phyloP scores from a whole-genome alignment of 192 early-diverging fungal genomes.

The Pecoramyces ruminantium region DNA sequence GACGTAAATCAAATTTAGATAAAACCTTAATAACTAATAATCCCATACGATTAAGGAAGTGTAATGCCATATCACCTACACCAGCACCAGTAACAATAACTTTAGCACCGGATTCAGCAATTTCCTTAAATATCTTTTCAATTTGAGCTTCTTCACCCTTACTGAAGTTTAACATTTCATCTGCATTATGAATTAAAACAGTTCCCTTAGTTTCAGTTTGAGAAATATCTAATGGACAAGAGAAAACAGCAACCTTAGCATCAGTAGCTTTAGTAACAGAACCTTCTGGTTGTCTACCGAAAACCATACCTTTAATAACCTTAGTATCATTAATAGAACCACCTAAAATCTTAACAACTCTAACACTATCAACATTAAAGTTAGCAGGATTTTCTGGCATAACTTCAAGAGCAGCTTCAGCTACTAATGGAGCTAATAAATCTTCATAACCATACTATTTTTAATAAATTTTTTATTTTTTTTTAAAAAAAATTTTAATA shows the following conservation, averaged over 20 bases:
- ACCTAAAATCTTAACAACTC: constrained; percentile 95
- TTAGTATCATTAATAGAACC: constrained; percentile 70
- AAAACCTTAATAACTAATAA: constrained; percentile 80
- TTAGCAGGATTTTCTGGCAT: constrained; percentile 76
- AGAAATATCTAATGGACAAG: constrained; percentile 78
- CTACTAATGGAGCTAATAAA: constrained; percentile 60
- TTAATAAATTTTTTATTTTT: no score
- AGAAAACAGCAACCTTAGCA: constrained; percentile 88
- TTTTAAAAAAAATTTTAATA: no score
- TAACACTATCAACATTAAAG: constrained; percentile 90
- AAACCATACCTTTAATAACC: constrained; percentile 93
- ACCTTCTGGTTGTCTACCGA: constrained; percentile 82
- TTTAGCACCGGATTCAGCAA: constrained; percentile 79
- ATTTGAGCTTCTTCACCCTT: constrained; percentile 89
- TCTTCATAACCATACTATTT: constrained; percentile 85
- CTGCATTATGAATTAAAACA: constrained; percentile 87
- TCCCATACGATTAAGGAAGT: constrained; percentile 83
- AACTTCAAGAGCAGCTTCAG: constrained; percentile 63
- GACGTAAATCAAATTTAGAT: constrained; percentile 91
- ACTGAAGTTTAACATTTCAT: constrained; percentile 90
- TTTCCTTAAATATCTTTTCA: constrained; percentile 67
- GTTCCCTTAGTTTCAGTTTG: constrained; percentile 99
- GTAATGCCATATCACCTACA: constrained; percentile 83
- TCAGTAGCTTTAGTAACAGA: constrained; percentile 45
- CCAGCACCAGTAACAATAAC: constrained; percentile 78